Evolutionary conservation across 2,329 filamentous ascomycete species (phyloP).

Genomic region (Fusarium austroafricanum): DNA sequence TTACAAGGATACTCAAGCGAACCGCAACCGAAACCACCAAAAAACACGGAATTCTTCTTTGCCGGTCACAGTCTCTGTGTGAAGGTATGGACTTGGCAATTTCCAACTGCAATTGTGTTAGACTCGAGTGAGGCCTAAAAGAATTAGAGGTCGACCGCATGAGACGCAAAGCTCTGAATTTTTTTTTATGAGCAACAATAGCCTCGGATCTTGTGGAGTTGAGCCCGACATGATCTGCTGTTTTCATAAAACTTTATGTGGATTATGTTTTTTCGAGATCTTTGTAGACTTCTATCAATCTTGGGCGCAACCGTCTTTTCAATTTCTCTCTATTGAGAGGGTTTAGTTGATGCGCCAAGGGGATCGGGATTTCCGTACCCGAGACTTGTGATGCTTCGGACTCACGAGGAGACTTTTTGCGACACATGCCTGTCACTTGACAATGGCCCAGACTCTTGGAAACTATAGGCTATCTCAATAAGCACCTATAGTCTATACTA

Average conservation of each 20-base stretch:
- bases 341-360: constrained; percentile 1
- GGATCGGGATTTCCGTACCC: constrained; percentile 42
- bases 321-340: neutral
- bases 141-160: neutral
- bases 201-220: neutral
- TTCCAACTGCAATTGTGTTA: neutral
- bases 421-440: constrained; percentile 22
- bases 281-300: neutral
- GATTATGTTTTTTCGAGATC: too few species aligned
- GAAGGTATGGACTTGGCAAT: neutral
- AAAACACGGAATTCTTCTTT: constrained; percentile 26
- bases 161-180: neutral
- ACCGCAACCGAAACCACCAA: constrained; percentile 31
- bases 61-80: constrained; percentile 24
- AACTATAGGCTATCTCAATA: constrained; percentile 6
- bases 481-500: constrained; percentile 1
- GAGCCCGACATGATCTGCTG: neutral
- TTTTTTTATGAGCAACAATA: neutral
- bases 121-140: neutral
- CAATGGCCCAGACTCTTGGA: constrained; percentile 7
- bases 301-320: neutral
- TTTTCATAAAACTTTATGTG: neutral
- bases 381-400: constrained; percentile 35
- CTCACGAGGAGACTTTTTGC: constrained; percentile 11
- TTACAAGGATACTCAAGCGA: constrained; percentile 36